Evolutionary conservation across 192 early-diverging fungal genomes (phyloP).

Genomic region (Coemansia sp.): DNA sequence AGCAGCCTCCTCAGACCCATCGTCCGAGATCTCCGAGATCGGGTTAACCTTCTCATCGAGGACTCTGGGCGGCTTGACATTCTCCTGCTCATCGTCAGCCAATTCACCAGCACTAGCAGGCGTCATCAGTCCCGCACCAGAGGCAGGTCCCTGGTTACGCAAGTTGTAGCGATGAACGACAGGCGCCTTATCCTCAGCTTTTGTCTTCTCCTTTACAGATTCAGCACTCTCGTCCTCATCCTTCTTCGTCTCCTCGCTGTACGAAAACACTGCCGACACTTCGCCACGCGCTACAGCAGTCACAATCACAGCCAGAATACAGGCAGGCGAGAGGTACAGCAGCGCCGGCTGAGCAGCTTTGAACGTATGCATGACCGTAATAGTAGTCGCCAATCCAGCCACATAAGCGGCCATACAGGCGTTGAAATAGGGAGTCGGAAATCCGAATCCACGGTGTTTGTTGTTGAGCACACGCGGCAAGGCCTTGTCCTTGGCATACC

Average conservation of each 20-base stretch:
- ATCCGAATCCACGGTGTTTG: slow-evolving; percentile 52
- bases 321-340: slow-evolving; percentile 95
- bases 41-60: slow-evolving; percentile 35
- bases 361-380: slow-evolving; percentile 94
- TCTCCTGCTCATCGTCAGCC: slow-evolving; percentile 54
- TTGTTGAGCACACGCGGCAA: slow-evolving; percentile 42
- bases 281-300: slow-evolving; percentile 69
- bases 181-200: slow-evolving; percentile 29
- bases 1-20: slow-evolving; percentile 6
- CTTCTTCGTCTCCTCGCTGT: slow-evolving; percentile 62
- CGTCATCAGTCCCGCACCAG: slow-evolving; percentile 8
- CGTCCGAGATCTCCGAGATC: slow-evolving; percentile 7
- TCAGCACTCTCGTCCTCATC: slow-evolving; percentile 44
- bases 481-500: slow-evolving; percentile 56
- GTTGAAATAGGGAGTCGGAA: slow-evolving; percentile 88
- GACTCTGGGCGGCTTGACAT: slow-evolving; percentile 9
- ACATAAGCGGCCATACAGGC: slow-evolving; percentile 80
- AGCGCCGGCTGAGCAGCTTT: slow-evolving; percentile 96
- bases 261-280: slow-evolving; percentile 65
- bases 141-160: slow-evolving; percentile 18
- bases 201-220: slow-evolving; percentile 27
- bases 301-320: slow-evolving; percentile 80
- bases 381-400: slow-evolving; percentile 82
- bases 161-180: slow-evolving; percentile 37
- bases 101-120: slow-evolving; percentile 37